Percentiles rank a stretch among this genome's conserved stretches.
phyloP scores from a whole-genome alignment of 75 land plant species.

The Cunninghamia lanceolata region DNA sequence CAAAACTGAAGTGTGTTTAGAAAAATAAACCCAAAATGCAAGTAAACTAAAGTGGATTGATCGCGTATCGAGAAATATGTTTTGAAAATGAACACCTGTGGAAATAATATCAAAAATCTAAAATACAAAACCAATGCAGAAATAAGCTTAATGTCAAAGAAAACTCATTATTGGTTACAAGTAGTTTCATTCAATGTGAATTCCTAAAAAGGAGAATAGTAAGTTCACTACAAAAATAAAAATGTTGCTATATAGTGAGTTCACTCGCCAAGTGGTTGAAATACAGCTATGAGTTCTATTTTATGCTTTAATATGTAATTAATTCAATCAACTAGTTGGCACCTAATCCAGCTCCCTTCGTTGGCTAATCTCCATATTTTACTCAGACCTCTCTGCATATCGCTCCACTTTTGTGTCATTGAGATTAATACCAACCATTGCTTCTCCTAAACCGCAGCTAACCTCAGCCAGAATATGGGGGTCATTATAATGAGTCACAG shows the following conservation, averaged over 20 bases:
- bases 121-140: background rate
- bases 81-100: no score
- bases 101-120: no score
- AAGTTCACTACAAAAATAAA: background rate
- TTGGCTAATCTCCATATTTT: background rate
- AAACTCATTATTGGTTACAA: background rate
- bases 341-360: background rate
- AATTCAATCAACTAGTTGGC: background rate
- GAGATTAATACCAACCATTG: slow-evolving; percentile 91
- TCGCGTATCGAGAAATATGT: no score
- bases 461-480: slow-evolving; percentile 64
- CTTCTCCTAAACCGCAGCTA: slow-evolving; percentile 67
- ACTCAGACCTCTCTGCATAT: slow-evolving; percentile 76
- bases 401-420: slow-evolving; percentile 82
- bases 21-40: no score
- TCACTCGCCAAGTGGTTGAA: background rate
- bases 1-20: background rate
- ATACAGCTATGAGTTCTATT: background rate
- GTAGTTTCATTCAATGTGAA: background rate
- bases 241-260: background rate
- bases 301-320: background rate
- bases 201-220: background rate
- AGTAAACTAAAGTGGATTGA: no score
- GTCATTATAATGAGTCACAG: slow-evolving; percentile 75
- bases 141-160: background rate